Evolutionary conservation across 2,329 filamentous ascomycete genomes (phyloP), one percentile per base, ranked within the genome.

Genomic region (Fusarium acutatum): DNA sequence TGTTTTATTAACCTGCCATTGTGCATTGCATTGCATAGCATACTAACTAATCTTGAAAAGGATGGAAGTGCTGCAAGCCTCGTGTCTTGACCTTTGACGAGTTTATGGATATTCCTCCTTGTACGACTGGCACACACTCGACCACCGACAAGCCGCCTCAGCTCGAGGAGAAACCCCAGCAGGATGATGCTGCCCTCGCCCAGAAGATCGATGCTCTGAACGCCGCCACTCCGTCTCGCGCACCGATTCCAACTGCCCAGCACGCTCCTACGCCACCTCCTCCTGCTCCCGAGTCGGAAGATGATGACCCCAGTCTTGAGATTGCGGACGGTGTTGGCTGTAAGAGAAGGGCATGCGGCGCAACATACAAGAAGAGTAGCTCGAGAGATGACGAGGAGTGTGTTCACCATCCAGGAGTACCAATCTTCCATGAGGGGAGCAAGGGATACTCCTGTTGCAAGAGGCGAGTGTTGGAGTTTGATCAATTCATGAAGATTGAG

Each of bases 371-470:
- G 63, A 88, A 88, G 71, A 89, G 88, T 1, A 80, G 85, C 47
- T 82, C 85, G 38, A 86, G 93, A 73, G 90, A 92, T 37, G 89
- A 86, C 2, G 95, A 98, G 85, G 87, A 90, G 69, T 99, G 96
- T 81, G 88, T 94, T 52, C 92, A 97, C 80, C 96, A 99, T 83
- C 95, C 96, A 0, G 96, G 96, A 9, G 90, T 89, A 28, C 94
- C 96, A 30, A 92, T 99, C 75, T 99, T 99, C 85, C 96, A 99
- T 82, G 96, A 99, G 85, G 96, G 96, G 40, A 97, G 94, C 84
- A 99, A 99, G 86, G 96, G 96, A 3, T 99, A 96, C 88, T 95
- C 91, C 67, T 99, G 96, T 86, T 99, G 96, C 85, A 98, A 98
- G 89, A 88, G 94, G 78, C 89, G 95, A 41, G 96, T 99, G 65